phyloP scores from a whole-genome alignment of 108 stramenopile genomes.

The Nitzschia putrida region DNA sequence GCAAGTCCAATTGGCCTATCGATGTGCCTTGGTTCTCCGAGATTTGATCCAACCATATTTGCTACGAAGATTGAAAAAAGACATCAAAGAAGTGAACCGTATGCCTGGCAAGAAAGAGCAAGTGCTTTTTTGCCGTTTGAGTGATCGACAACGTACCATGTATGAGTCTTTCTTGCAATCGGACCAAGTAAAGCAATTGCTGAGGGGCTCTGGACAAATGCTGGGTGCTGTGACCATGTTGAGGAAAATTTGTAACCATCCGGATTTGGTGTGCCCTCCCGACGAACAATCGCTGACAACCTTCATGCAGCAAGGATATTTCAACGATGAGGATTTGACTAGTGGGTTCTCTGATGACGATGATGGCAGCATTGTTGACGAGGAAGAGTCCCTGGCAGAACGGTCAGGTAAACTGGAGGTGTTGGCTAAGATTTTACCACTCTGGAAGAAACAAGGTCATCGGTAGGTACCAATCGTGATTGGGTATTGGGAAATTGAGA shows the following conservation, averaged over 20 bases:
- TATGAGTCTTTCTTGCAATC: slow-evolving; percentile 71
- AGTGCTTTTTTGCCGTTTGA: slow-evolving; percentile 91
- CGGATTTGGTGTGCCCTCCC: slow-evolving; percentile 80
- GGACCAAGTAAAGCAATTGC: slow-evolving; percentile 63
- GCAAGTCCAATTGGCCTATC: slow-evolving; percentile 88
- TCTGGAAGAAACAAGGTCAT: slow-evolving; percentile 93
- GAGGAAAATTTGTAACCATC: slow-evolving; percentile 97
- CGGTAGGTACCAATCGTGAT: slow-evolving; percentile 12
- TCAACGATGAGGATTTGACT: slow-evolving; percentile 29
- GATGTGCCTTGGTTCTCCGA: slow-evolving; percentile 87
- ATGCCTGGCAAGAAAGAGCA: slow-evolving; percentile 95
- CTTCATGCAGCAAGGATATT: slow-evolving; percentile 41
- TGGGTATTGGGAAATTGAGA: too few relatives aligned
- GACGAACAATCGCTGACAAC: slow-evolving; percentile 36
- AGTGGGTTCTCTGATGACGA: slow-evolving; percentile 46
- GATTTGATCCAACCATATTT: slow-evolving; percentile 94
- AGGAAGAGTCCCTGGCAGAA: slow-evolving; percentile 50
- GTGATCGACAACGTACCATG: slow-evolving; percentile 67
- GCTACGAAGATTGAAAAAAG: slow-evolving; percentile 85
- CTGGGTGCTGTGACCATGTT: slow-evolving; percentile 89
- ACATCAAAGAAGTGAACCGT: slow-evolving; percentile 75
- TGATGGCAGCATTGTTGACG: slow-evolving; percentile 42
- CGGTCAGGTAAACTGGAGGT: slow-evolving; percentile 94
- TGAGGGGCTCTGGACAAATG: slow-evolving; percentile 59
- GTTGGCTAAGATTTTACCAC: slow-evolving; percentile 88